Conservation (phyloP, 257 asterid species). For the Osmanthus fragrans region DNA sequence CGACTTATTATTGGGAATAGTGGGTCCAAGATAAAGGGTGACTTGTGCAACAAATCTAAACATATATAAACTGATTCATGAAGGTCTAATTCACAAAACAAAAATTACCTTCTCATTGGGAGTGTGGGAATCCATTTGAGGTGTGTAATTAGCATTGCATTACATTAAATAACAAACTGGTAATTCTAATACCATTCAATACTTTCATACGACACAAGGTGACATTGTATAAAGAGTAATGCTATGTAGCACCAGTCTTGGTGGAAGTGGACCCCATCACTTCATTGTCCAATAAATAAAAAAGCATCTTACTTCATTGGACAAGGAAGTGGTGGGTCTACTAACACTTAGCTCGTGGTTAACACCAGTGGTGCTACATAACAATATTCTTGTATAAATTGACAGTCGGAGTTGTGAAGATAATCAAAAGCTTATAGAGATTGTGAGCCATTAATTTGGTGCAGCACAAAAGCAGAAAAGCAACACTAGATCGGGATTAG, state of each 20-base stretch:
- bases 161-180: neutral
- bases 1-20: neutral
- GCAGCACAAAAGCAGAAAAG: neutral
- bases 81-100: neutral
- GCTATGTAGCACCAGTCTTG: neutral
- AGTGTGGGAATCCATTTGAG: neutral
- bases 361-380: neutral
- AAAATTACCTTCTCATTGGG: neutral
- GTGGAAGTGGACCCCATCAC: neutral
- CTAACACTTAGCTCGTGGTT: neutral
- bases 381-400: neutral
- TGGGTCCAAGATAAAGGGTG: neutral
- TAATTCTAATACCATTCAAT: neutral
- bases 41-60: neutral
- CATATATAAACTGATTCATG: neutral
- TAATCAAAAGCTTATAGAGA: neutral
- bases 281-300: neutral
- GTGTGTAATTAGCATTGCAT: neutral
- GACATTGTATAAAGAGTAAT: neutral
- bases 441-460: neutral
- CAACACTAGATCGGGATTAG: neutral
- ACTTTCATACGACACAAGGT: neutral
- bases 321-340: neutral
- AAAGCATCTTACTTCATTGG: neutral
- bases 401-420: neutral